Conservation (phyloP, 306 rosid genomes). For the Comarum palustre region DNA sequence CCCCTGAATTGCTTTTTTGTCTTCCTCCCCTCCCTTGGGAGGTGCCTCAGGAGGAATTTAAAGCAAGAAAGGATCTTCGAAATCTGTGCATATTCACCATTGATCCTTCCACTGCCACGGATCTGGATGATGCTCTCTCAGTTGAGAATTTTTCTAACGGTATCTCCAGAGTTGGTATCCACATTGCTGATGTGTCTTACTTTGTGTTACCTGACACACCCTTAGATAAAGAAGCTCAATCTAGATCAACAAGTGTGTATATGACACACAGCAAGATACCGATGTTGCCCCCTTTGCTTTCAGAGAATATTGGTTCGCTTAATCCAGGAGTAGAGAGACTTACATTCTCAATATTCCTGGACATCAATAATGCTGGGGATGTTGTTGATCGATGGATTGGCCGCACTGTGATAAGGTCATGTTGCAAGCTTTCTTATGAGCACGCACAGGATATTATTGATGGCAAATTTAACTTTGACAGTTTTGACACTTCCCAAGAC, state of each 20-base stretch:
- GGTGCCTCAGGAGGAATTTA: conserved; percentile 57
- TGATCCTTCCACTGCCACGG: conserved; percentile 82
- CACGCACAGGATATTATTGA: conserved; percentile 72
- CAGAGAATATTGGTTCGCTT: conserved; percentile 72
- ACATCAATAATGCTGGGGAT: conserved; percentile 54
- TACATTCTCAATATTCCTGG: conserved; percentile 70
- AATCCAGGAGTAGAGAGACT: conserved; percentile 81
- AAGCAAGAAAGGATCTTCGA: conserved; percentile 65
- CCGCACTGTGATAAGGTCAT: conserved; percentile 77
- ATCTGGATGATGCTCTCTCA: conserved; percentile 90
- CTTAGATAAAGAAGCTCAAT: conserved; percentile 64
- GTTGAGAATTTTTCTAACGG: conserved; percentile 65
- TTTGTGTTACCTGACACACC: conserved; percentile 70
- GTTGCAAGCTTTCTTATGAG: conserved; percentile 85
- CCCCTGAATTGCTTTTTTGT: conserved; percentile 54
- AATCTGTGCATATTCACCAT: conserved; percentile 71
- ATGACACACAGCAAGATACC: conserved; percentile 59
- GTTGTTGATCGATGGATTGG: conserved; percentile 72
- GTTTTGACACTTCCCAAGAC: conserved; percentile 25
- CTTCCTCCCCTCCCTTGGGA: conserved; percentile 71
- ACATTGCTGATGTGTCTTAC: conserved; percentile 80
- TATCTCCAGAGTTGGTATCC: conserved; percentile 75
- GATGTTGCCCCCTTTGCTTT: conserved; percentile 72
- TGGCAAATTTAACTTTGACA: conserved; percentile 34
- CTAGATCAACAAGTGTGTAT: conserved; percentile 76